Base-by-base conservation (phyloP, 1,139 yeast genomes). In the Wickerhamiella infanticola region DNA sequence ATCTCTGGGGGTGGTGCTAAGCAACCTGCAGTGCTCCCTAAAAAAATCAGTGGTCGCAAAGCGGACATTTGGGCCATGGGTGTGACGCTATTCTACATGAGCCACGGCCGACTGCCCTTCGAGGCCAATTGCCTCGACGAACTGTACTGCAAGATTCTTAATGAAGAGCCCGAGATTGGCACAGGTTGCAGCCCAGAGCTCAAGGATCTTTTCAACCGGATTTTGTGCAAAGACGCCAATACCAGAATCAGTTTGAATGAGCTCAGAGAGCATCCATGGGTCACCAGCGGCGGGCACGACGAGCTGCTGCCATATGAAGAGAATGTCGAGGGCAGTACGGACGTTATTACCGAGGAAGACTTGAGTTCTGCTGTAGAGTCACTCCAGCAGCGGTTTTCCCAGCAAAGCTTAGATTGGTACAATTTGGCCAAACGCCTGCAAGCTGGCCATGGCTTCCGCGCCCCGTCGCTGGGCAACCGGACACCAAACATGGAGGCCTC, bases 21-120 rank as follows among this genome's bases (percentile, higher is more conserved):
- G 72, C 77, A 53, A 70, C 49, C 47, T 38, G 35, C 25, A 7
- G 5, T 44, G 8, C 24, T 23, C n/a, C 44, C 47, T 23, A 42
- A 69, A 55, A 74, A 43, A 6, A 79, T 51, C 57, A 75, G 54
- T 62, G 71, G 85, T 51, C 74, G 79, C 1, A 80, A 82, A 3
- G 77, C 85, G 0, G 93, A 81, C 59, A 72, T 81, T 24, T 81
- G 93, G 93, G 77, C 86, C 8, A 66, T 81, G 58, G 93, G 93
- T 1, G 83, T 84, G 3, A 79, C 86, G 0, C 56, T 67, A 23
- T 67, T 59, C 51, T 62, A 63, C 49, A 56, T 67, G 53, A 45
- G 55, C 24, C 63, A 59, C 45, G 70, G 70, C 6, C 51, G 53
- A 27, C 57, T 67, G 44, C 72, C 72, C n/a, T 67, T 67, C 51